A percentile compares a stretch with the other conserved stretches of the same genome.
Conservation (phyloP, 2,329 filamentous ascomycete genomes). For the Cephalotrichum gorgonifer region DNA sequence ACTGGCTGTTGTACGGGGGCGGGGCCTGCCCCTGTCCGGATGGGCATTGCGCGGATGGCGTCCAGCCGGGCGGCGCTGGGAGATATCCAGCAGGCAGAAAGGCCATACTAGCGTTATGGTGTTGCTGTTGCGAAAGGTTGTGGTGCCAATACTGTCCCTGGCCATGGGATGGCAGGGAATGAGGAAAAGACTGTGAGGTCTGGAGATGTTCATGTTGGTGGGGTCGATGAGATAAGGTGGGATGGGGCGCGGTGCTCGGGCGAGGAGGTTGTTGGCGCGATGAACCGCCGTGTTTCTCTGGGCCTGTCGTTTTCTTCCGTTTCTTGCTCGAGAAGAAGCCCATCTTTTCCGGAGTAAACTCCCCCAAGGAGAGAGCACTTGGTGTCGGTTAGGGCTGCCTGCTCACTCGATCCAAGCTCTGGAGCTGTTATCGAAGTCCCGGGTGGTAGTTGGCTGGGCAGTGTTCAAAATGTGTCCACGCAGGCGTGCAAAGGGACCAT, state of each 20-base stretch:
- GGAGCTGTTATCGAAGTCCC: too few relatives aligned
- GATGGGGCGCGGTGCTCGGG: conserved; percentile 3
- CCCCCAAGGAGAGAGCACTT: too few relatives aligned
- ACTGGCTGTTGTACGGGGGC: conserved; percentile 3
- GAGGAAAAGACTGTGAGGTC: conserved; percentile 3
- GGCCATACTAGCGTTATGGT: conserved; percentile 10
- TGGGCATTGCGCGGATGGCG: conserved; percentile 7
- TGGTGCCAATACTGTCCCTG: conserved; percentile 6
- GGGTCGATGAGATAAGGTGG: background rate
- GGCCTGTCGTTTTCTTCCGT: conserved; percentile 11
- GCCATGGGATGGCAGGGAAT: background rate
- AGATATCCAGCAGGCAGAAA: conserved; percentile 14
- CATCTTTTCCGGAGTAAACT: too few relatives aligned
- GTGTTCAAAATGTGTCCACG: too few relatives aligned
- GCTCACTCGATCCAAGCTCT: too few relatives aligned
- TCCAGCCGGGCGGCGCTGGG: conserved; percentile 13
- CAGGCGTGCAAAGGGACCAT: too few relatives aligned
- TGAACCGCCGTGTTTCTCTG: conserved; percentile 11
- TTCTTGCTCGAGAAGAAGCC: conserved; percentile 10
- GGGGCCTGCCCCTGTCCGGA: background rate
- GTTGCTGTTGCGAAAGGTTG: conserved; percentile 9
- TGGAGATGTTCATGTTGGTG: conserved; percentile 5
- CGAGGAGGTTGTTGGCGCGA: conserved; percentile 5
- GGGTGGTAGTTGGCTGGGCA: too few relatives aligned
- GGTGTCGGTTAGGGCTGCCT: too few relatives aligned